Evolutionary conservation across 495 filamentous ascomycete genomes (phyloP).

Genomic region (Neurospora sp.): DNA sequence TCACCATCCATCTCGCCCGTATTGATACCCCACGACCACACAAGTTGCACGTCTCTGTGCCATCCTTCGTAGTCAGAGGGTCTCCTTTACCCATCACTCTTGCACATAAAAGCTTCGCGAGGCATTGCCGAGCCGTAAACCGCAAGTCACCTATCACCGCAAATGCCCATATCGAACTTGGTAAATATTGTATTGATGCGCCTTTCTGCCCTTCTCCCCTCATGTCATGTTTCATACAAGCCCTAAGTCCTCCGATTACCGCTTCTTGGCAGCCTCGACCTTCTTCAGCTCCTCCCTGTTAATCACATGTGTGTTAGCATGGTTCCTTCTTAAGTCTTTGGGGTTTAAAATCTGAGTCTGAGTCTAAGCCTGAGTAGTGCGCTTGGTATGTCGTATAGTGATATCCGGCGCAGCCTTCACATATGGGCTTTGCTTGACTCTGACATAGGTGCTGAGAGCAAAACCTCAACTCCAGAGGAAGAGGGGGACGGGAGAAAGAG

Average conservation of each 20-base stretch:
- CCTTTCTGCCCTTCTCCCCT: background rate
- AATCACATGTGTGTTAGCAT: too few relatives aligned
- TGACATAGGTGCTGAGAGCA: too few relatives aligned
- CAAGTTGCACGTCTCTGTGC: background rate
- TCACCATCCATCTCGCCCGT: too few relatives aligned
- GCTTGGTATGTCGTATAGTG: too few relatives aligned
- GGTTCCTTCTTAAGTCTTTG: too few relatives aligned
- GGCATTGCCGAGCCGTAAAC: background rate
- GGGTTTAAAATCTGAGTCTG: too few relatives aligned
- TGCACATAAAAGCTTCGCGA: background rate
- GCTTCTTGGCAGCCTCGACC: conserved; percentile 61
- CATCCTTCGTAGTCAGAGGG: background rate
- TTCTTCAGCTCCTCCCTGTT: conserved; percentile 84
- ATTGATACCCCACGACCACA: too few relatives aligned
- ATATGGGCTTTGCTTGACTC: too few relatives aligned
- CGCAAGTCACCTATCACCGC: background rate
- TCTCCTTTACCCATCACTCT: background rate
- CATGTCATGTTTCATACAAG: background rate
- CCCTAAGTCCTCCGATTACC: conserved; percentile 18
- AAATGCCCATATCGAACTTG: background rate
- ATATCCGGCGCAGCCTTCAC: too few relatives aligned
- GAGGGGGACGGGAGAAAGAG: too few relatives aligned
- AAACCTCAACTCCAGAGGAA: too few relatives aligned
- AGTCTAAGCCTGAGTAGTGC: too few relatives aligned
- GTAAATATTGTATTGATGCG: background rate